Conservation (phyloP, 495 filamentous ascomycete genomes). For the Talaromyces stipitatus region DNA sequence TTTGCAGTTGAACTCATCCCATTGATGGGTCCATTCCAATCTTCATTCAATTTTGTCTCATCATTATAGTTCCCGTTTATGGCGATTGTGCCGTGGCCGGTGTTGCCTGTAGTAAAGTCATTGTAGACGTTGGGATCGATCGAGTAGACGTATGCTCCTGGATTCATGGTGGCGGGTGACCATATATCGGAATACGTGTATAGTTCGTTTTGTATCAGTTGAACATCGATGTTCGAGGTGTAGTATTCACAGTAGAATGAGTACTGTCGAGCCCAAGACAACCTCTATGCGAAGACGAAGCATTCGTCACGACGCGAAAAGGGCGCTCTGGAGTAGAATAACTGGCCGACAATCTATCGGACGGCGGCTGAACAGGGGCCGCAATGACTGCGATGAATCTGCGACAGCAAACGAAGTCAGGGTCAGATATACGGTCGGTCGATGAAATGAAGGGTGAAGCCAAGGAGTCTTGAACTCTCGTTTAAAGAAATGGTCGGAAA, state of each 20-base stretch:
- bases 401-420: no score
- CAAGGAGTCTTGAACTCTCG: no score
- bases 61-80: conserved; percentile 11
- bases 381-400: no score
- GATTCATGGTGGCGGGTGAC: background rate
- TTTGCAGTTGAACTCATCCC: background rate
- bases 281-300: background rate
- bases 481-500: background rate
- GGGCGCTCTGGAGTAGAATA: background rate
- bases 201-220: background rate
- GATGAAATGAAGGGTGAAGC: background rate
- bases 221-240: background rate
- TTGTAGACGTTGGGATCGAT: conserved; percentile 2
- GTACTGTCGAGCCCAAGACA: no score
- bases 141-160: background rate
- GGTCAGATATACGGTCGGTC: no score
- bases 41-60: background rate
- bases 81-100: background rate
- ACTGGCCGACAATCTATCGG: background rate
- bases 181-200: background rate
- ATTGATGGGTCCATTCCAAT: background rate
- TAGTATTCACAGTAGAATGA: no score
- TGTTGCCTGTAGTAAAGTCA: background rate
- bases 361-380: no score
- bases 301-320: background rate